Conservation (phyloP, 805 yeast species). For the Sungouiozyma ichnusensis region DNA sequence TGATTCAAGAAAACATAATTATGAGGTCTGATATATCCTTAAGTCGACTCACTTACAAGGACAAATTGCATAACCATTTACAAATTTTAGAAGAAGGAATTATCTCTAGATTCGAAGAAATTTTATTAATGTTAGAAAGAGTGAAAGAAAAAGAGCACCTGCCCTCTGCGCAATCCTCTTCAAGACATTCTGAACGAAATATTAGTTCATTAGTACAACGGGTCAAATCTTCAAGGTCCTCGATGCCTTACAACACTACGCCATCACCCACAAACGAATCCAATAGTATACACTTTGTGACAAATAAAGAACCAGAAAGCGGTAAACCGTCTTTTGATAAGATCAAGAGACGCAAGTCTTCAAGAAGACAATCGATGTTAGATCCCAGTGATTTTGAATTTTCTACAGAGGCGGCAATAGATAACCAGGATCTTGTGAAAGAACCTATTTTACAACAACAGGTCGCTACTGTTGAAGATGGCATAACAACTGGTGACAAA, state of each 20-base stretch:
- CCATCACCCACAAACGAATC: background rate
- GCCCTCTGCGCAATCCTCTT: slow-evolving; percentile 1
- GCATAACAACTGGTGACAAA: background rate
- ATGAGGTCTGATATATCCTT: slow-evolving; percentile 31
- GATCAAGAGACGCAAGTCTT: slow-evolving; percentile 30
- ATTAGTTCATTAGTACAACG: background rate
- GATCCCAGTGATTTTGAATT: slow-evolving; percentile 21
- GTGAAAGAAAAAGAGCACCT: slow-evolving; percentile 36
- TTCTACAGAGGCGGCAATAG: background rate
- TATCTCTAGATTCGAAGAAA: slow-evolving; percentile 34
- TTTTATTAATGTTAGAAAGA: slow-evolving; percentile 33
- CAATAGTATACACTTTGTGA: background rate
- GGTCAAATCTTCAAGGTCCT: background rate
- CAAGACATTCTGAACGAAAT: background rate
- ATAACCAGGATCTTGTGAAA: background rate
- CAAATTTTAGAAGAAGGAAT: slow-evolving; percentile 34
- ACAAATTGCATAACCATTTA: slow-evolving; percentile 31
- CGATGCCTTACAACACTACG: background rate
- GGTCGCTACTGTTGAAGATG: background rate
- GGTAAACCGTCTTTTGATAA: background rate
- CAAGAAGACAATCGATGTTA: slow-evolving; percentile 34
- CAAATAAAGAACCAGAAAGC: background rate
- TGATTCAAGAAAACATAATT: slow-evolving; percentile 40
- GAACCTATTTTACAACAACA: background rate
- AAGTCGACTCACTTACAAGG: slow-evolving; percentile 23